Evolutionary conservation across 768 basidiomycete species (phyloP).

Genomic region (Butyriboletus loyo): DNA sequence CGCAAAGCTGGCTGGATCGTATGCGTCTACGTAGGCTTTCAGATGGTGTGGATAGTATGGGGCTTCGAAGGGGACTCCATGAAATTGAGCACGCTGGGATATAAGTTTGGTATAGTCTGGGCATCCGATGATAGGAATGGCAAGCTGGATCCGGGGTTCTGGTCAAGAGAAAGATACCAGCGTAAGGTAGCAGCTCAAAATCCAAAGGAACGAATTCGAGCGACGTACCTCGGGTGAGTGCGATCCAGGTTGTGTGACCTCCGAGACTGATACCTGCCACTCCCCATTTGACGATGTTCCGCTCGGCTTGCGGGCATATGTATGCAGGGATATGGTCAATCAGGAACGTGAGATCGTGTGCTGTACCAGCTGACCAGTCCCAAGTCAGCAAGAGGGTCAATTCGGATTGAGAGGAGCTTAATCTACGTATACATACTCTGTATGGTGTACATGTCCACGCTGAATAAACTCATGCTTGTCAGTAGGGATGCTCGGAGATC

Average conservation of each 20-base stretch:
- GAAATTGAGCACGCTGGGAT: slow-evolving; percentile 47
- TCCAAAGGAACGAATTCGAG: background rate
- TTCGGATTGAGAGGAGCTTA: background rate
- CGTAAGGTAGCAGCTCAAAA: background rate
- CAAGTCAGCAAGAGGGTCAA: background rate
- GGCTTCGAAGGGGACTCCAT: slow-evolving; percentile 42
- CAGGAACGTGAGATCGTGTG: slow-evolving; percentile 72
- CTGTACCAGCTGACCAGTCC: slow-evolving; percentile 48
- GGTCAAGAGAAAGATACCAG: background rate
- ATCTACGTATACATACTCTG: slow-evolving; percentile 21
- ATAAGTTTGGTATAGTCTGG: slow-evolving; percentile 65
- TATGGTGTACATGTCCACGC: slow-evolving; percentile 32
- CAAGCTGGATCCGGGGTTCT: slow-evolving; percentile 47
- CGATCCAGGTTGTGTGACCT: slow-evolving; percentile 80
- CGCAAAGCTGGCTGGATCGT: slow-evolving; percentile 46
- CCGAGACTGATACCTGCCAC: slow-evolving; percentile 78
- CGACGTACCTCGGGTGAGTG: slow-evolving; percentile 45
- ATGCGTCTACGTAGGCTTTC: slow-evolving; percentile 41
- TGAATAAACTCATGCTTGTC: slow-evolving; percentile 6
- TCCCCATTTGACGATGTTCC: slow-evolving; percentile 63
- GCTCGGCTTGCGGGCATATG: slow-evolving; percentile 66
- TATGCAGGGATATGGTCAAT: slow-evolving; percentile 77
- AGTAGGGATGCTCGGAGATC: background rate
- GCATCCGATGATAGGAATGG: slow-evolving; percentile 62
- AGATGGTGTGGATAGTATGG: slow-evolving; percentile 60